Percentiles rank a stretch among this genome's conserved stretches.
Conservation (phyloP, 768 basidiomycete genomes). For the button mushroom (Agaricus bisporus) region DNA sequence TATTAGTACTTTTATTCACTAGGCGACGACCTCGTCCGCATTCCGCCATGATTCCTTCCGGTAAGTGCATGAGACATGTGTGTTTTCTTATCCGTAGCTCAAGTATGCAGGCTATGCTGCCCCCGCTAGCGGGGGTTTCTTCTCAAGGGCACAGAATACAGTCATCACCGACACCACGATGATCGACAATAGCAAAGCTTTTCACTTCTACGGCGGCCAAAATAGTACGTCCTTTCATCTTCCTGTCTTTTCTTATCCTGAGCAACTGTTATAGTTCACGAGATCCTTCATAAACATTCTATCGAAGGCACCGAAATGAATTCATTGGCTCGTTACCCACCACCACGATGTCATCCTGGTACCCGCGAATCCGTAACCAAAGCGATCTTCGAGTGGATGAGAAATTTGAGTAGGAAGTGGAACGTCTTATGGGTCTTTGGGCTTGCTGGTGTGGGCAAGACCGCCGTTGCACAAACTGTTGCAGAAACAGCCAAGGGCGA, state of each 20-base stretch:
- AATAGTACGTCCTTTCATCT: not conserved
- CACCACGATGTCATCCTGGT: constrained; percentile 3
- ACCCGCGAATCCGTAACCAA: constrained; percentile 4
- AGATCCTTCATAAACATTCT: not conserved
- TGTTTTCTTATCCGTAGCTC: too few relatives aligned
- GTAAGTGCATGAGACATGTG: too few relatives aligned
- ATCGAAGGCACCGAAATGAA: constrained; percentile 4
- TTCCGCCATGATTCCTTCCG: too few relatives aligned
- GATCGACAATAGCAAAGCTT: not conserved
- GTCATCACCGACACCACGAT: not conserved
- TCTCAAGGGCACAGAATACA: not conserved
- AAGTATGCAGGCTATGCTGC: too few relatives aligned
- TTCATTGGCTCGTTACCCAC: constrained; percentile 3
- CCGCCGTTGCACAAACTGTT: constrained; percentile 9
- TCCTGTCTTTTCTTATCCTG: not conserved
- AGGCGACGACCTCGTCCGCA: too few relatives aligned
- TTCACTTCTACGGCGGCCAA: not conserved
- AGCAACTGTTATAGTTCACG: not conserved
- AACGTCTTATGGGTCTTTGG: not conserved
- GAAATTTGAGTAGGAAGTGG: not conserved
- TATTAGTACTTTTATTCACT: too few relatives aligned
- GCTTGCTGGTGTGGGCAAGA: constrained; percentile 8
- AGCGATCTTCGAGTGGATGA: constrained; percentile 3
- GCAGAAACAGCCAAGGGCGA: not conserved
- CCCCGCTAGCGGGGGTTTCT: not conserved